These are phyloP conservation scores for Sodiomyces alkalinus DNA, from an alignment of 2,329 filamentous ascomycete species.

Conservation along the genomic window DNA sequence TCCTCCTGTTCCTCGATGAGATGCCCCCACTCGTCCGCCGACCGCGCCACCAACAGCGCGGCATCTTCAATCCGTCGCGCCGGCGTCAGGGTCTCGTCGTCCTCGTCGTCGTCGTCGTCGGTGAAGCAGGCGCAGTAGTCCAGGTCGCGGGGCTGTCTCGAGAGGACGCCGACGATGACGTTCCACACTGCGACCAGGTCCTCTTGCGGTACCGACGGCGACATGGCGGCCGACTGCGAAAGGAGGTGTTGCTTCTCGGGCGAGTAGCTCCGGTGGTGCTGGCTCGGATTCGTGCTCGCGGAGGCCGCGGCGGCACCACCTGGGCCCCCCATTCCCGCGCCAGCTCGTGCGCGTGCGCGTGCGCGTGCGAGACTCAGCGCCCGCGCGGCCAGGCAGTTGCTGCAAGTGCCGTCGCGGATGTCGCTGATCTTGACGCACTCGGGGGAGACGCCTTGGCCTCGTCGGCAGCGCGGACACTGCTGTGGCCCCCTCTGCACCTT, in stretches of 20 bases:
- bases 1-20: slow-evolving; percentile 2
- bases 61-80: slow-evolving; percentile 12
- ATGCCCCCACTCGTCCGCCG: slow-evolving; percentile 12
- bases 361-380: no score
- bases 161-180: slow-evolving; percentile 58
- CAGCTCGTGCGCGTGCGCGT: slow-evolving; percentile 5
- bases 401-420: slow-evolving; percentile 8
- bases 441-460: slow-evolving; percentile 10
- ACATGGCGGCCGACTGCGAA: slow-evolving; percentile 8
- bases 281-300: no score
- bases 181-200: slow-evolving; percentile 14
- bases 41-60: slow-evolving; percentile 12
- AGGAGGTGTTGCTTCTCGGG: slow-evolving; percentile 5
- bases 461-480: slow-evolving; percentile 10
- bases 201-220: slow-evolving; percentile 7
- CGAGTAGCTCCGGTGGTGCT: slow-evolving; percentile 7
- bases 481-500: slow-evolving; percentile 6
- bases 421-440: slow-evolving; percentile 11
- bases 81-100: slow-evolving; percentile 9
- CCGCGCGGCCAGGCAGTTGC: slow-evolving; percentile 12
- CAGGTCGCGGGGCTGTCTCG: slow-evolving; percentile 86
- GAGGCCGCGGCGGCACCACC: slow-evolving; percentile 4
- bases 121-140: no score
- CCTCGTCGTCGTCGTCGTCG: slow-evolving; percentile 29
- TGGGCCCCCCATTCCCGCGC: slow-evolving; percentile 4